Conservation (phyloP, 495 filamentous ascomycete species). For the Terfezia claveryi region DNA sequence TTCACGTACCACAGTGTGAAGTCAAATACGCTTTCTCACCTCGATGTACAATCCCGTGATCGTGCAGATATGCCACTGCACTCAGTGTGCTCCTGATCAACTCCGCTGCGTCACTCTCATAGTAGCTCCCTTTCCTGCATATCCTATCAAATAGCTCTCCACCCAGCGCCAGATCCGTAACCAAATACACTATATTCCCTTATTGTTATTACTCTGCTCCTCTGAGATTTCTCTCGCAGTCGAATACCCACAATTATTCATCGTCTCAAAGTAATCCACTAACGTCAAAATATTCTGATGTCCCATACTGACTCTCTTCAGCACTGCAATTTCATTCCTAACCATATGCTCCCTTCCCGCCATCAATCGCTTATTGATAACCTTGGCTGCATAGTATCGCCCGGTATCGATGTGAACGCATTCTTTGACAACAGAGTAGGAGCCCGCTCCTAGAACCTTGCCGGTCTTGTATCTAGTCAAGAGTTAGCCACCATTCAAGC, state of each 20-base stretch:
- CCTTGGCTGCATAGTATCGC: slow-evolving; percentile 94
- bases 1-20: background rate
- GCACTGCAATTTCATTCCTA: slow-evolving; percentile 89
- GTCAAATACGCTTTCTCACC: slow-evolving; percentile 24
- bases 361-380: slow-evolving; percentile 98
- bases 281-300: slow-evolving; percentile 94
- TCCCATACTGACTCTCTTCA: slow-evolving; percentile 92
- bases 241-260: slow-evolving; percentile 64
- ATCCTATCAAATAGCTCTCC: slow-evolving; percentile 97
- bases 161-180: slow-evolving; percentile 88
- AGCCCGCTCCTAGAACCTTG: slow-evolving; percentile 87
- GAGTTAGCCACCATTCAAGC: background rate
- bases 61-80: slow-evolving; percentile 94
- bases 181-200: slow-evolving; percentile 54
- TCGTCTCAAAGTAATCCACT: slow-evolving; percentile 97
- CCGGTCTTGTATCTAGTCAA: slow-evolving; percentile 73
- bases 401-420: slow-evolving; percentile 98
- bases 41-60: slow-evolving; percentile 94
- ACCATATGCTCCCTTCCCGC: slow-evolving; percentile 97
- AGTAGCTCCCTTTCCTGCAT: slow-evolving; percentile 94
- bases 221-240: background rate
- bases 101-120: slow-evolving; percentile 88
- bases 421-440: slow-evolving; percentile 98
- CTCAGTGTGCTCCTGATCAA: slow-evolving; percentile 85
- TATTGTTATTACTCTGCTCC: background rate